Evolutionary conservation across 352 stramenopile species (phyloP).

Genomic region (Phytophthora constricta): DNA sequence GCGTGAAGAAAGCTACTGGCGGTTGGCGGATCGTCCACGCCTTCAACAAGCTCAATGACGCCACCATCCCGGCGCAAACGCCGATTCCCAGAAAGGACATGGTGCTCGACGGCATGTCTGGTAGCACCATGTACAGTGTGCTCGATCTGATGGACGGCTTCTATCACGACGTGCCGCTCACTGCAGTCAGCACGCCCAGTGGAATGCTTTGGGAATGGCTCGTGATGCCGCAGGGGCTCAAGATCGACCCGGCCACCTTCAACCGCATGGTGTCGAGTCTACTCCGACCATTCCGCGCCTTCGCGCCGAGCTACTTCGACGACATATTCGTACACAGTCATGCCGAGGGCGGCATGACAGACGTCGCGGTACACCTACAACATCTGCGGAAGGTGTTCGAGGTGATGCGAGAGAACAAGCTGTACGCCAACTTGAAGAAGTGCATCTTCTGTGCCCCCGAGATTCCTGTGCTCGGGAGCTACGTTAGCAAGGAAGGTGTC

Average conservation of each 20-base stretch:
- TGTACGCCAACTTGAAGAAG: too few species aligned
- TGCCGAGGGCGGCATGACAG: too few species aligned
- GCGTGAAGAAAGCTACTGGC: too few species aligned
- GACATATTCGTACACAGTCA: too few species aligned
- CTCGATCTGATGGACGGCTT: slow-evolving; percentile 36
- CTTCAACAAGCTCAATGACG: too few species aligned
- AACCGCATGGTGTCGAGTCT: not conserved
- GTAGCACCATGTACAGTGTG: slow-evolving; percentile 32
- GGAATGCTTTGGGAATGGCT: too few species aligned
- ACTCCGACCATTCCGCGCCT: slow-evolving; percentile 3
- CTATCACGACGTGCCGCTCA: slow-evolving; percentile 27
- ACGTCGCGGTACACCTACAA: not conserved
- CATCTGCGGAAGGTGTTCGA: slow-evolving; percentile 8
- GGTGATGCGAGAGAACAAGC: slow-evolving; percentile 2
- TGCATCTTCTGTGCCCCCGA: too few species aligned
- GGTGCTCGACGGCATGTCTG: slow-evolving; percentile 22
- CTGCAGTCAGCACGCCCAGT: slow-evolving; percentile 23
- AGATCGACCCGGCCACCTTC: slow-evolving; percentile 6
- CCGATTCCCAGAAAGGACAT: slow-evolving; percentile 35
- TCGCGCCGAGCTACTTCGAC: slow-evolving; percentile 13
- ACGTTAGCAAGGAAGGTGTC: too few species aligned
- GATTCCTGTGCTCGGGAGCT: too few species aligned
- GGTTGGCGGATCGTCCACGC: too few species aligned
- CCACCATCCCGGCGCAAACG: too few species aligned
- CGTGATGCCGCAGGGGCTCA: too few species aligned